phyloP scores from a whole-genome alignment of 2,329 filamentous ascomycete species.

The Dactylellina cionopaga region DNA sequence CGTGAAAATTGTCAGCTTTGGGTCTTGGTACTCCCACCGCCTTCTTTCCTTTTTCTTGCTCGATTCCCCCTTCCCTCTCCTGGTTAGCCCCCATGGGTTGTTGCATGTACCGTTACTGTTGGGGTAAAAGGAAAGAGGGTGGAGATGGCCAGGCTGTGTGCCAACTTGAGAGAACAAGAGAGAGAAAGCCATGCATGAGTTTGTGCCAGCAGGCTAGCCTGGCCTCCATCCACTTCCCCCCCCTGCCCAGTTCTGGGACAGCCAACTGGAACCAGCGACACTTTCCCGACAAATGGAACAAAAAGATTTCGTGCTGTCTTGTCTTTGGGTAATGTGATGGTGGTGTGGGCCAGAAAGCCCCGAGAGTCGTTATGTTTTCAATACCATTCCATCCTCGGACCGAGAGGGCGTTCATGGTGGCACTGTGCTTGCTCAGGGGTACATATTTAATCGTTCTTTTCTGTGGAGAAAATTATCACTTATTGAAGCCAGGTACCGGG shows the following conservation, averaged over 20 bases:
- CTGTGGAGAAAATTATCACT: conserved; percentile 31
- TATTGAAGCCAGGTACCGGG: conserved; percentile 37
- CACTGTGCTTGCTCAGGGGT: conserved; percentile 42
- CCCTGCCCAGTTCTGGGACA: conserved; percentile 47
- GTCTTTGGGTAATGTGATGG: conserved; percentile 31
- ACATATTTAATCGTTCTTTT: conserved; percentile 7
- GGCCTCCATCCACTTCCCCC: conserved; percentile 23
- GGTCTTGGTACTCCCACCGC: conserved; percentile 48
- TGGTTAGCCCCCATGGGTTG: conserved; percentile 48
- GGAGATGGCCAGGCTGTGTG: conserved; percentile 37
- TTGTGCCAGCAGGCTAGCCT: conserved; percentile 32
- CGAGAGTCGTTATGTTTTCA: conserved; percentile 32
- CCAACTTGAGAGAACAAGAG: conserved; percentile 14
- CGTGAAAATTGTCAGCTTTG: conserved; percentile 53
- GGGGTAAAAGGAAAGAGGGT: conserved; percentile 52
- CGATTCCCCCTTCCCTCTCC: conserved; percentile 37
- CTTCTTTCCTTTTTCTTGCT: conserved; percentile 49
- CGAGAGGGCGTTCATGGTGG: conserved; percentile 42
- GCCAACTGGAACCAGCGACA: conserved; percentile 52
- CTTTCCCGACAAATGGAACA: conserved; percentile 45
- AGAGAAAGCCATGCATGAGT: conserved; percentile 36
- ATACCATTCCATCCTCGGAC: conserved; percentile 34
- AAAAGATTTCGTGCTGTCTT: conserved; percentile 9
- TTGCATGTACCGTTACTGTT: conserved; percentile 54
- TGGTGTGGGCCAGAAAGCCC: conserved; percentile 49